Conservation (phyloP, 2,329 filamentous ascomycete species). For the Chalara sp. region DNA sequence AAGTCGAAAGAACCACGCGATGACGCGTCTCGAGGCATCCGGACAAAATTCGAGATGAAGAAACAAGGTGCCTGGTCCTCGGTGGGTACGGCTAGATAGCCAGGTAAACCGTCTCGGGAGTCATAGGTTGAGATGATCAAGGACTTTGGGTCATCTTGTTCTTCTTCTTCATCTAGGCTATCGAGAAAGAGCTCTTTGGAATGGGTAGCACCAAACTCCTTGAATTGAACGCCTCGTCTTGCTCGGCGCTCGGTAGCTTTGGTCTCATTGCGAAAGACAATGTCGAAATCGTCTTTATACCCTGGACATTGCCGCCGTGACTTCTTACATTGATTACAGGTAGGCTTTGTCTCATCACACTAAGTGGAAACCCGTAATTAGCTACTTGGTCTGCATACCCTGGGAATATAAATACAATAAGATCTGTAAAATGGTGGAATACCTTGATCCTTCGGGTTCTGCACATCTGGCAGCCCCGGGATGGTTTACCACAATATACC, state of each 20-base stretch:
- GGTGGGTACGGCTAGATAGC: conserved; percentile 36
- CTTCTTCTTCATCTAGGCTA: too few relatives aligned
- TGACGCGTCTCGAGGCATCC: conserved; percentile 43
- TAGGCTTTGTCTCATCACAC: conserved; percentile 63
- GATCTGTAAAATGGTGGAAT: neutral
- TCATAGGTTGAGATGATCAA: too few relatives aligned
- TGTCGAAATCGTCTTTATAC: conserved; percentile 65
- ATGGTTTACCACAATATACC: conserved; percentile 62
- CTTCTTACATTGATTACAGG: conserved; percentile 58
- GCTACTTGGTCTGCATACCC: too few relatives aligned
- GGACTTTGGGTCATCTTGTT: too few relatives aligned
- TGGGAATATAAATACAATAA: too few relatives aligned
- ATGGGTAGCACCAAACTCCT: conserved; percentile 33
- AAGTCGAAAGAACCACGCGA: conserved; percentile 53
- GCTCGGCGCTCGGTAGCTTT: conserved; percentile 59
- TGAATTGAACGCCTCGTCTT: conserved; percentile 41
- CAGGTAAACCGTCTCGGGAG: too few relatives aligned
- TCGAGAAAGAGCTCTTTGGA: neutral
- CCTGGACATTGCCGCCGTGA: conserved; percentile 58
- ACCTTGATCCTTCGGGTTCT: conserved; percentile 69
- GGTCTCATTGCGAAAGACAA: conserved; percentile 68
- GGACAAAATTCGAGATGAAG: conserved; percentile 55
- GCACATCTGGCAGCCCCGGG: conserved; percentile 67
- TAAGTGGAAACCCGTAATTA: conserved; percentile 22
- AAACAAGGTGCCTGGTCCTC: conserved; percentile 51